A percentile compares a stretch with the other conserved stretches of the same genome.
These are phyloP conservation scores for Candida morakotiae DNA, from an alignment of 805 yeast genomes.

Conservation along the genomic window DNA sequence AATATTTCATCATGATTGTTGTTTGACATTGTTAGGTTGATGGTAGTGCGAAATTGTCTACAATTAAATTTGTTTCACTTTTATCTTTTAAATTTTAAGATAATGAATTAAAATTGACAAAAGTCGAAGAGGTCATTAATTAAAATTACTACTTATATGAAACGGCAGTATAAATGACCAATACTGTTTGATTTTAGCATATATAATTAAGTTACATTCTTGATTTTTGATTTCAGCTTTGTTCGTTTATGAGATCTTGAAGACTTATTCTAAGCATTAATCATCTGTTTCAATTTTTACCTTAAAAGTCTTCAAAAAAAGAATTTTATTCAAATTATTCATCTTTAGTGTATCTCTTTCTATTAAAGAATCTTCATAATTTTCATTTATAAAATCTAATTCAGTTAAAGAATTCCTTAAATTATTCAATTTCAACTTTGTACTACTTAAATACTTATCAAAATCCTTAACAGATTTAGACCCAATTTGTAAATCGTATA, in stretches of 20 bases:
- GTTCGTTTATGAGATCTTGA: too few relatives aligned
- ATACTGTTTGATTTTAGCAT: too few relatives aligned
- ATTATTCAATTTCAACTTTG: slow-evolving; percentile 30
- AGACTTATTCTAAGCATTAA: too few relatives aligned
- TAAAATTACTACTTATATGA: too few relatives aligned
- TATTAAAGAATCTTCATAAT: slow-evolving; percentile 20
- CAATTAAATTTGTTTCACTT: too few relatives aligned
- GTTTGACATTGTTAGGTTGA: background rate
- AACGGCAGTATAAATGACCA: too few relatives aligned
- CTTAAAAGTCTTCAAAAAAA: slow-evolving; percentile 19
- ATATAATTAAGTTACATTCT: too few relatives aligned
- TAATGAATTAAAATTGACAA: too few relatives aligned
- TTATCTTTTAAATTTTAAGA: too few relatives aligned
- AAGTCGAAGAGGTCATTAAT: too few relatives aligned
- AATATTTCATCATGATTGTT: slow-evolving; percentile 1
- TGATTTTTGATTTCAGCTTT: too few relatives aligned
- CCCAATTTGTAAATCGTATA: slow-evolving; percentile 34
- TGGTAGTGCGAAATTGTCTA: background rate
- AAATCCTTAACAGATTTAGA: slow-evolving; percentile 33
- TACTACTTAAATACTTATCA: slow-evolving; percentile 37
- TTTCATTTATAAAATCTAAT: slow-evolving; percentile 36
- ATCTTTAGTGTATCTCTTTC: slow-evolving; percentile 20
- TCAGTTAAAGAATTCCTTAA: slow-evolving; percentile 28
- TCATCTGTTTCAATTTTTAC: slow-evolving; percentile 9
- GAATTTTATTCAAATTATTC: slow-evolving; percentile 22